Evolutionary conservation across 2,329 filamentous ascomycete genomes (phyloP).

Genomic region (Phoma sp.): DNA sequence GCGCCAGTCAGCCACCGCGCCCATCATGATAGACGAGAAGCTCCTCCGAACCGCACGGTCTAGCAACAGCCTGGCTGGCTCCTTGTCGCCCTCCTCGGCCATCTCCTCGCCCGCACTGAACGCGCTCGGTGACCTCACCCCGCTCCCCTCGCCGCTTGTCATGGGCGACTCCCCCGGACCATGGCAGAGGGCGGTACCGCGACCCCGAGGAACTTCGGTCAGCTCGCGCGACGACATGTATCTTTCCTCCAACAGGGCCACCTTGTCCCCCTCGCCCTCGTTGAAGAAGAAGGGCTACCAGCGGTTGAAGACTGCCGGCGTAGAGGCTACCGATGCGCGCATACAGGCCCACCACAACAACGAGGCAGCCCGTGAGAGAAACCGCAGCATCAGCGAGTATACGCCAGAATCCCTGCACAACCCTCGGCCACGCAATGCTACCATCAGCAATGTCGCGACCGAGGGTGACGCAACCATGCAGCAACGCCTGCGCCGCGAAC

Average conservation of each 20-base stretch:
- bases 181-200: conserved; percentile 49
- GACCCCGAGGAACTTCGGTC: conserved; percentile 43
- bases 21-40: conserved; percentile 46
- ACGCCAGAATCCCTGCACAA: conserved; percentile 73
- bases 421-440: conserved; percentile 72
- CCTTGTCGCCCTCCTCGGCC: conserved; percentile 53
- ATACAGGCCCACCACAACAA: conserved; percentile 40
- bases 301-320: conserved; percentile 49
- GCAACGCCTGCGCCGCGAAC: conserved; percentile 72
- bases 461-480: conserved; percentile 58
- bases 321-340: conserved; percentile 47
- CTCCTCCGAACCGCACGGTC: conserved; percentile 51
- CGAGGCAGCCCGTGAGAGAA: conserved; percentile 64
- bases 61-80: conserved; percentile 52
- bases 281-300: conserved; percentile 58
- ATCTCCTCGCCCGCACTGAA: conserved; percentile 57
- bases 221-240: conserved; percentile 43
- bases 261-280: conserved; percentile 47
- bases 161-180: conserved; percentile 51
- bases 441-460: conserved; percentile 60
- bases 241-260: conserved; percentile 37
- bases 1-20: conserved; percentile 45
- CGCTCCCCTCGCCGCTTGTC: conserved; percentile 57
- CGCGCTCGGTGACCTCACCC: conserved; percentile 58
- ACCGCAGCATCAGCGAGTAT: conserved; percentile 90